Conservation (phyloP, 345 rosid species). For the Rhizophora apiculata region DNA sequence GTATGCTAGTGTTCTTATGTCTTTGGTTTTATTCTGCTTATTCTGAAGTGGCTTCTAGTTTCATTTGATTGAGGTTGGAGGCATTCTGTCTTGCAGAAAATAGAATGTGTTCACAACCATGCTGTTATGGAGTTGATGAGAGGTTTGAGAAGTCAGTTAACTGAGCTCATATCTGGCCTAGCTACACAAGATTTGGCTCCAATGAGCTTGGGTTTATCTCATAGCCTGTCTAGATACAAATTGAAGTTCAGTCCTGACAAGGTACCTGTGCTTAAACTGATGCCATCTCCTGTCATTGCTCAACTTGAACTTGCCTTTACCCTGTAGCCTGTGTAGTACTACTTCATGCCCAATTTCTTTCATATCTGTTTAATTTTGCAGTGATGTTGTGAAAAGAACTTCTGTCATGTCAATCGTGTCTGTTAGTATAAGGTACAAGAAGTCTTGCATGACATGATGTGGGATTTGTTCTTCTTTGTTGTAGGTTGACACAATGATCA, state of each 20-base stretch:
- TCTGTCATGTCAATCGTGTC: too few relatives aligned
- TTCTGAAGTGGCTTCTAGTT: neutral
- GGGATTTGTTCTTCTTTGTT: too few relatives aligned
- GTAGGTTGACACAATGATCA: conserved; percentile 90
- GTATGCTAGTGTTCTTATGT: conserved; percentile 32
- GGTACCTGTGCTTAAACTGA: conserved; percentile 33
- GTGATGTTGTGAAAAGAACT: neutral
- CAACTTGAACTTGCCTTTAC: too few relatives aligned
- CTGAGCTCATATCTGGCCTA: conserved; percentile 80
- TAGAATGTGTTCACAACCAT: conserved; percentile 85
- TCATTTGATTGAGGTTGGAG: conserved; percentile 7
- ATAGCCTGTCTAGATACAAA: conserved; percentile 86
- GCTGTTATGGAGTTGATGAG: conserved; percentile 93
- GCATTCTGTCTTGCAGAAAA: conserved; percentile 50
- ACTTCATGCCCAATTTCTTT: too few relatives aligned
- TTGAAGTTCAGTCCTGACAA: conserved; percentile 91
- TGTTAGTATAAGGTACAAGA: too few relatives aligned
- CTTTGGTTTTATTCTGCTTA: neutral
- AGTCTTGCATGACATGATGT: too few relatives aligned
- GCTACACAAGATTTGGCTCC: conserved; percentile 81
- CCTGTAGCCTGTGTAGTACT: too few relatives aligned
- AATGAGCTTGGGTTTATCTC: conserved; percentile 95
- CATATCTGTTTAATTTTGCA: neutral
- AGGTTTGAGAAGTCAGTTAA: conserved; percentile 79
- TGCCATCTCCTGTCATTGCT: too few relatives aligned